Percentiles rank a stretch among this genome's conserved stretches.
Evolutionary conservation across 371 early-diverging fungal genomes (phyloP).

Genomic region (Mortierella sp.): DNA sequence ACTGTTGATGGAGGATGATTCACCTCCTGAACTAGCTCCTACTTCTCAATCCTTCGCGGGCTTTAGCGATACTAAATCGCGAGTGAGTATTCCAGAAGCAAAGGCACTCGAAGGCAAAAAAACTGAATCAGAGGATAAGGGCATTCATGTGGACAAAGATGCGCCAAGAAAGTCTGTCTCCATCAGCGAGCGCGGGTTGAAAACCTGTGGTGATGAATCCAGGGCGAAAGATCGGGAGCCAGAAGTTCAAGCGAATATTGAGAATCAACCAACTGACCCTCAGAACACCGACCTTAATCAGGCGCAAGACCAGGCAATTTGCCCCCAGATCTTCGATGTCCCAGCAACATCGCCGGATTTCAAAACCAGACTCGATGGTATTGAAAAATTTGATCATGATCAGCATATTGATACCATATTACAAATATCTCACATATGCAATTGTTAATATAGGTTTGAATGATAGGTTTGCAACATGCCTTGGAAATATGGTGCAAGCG

Average conservation of each 20-base stretch:
- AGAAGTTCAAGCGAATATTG: neutral
- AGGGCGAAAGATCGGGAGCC: neutral
- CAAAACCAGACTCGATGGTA: constrained; percentile 13
- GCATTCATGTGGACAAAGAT: neutral
- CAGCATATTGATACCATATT: neutral
- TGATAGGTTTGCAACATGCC: neutral
- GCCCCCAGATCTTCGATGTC: constrained; percentile 4
- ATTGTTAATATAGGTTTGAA: neutral
- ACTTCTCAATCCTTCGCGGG: neutral
- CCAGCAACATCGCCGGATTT: constrained; percentile 6
- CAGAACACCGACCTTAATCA: neutral
- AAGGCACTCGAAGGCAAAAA: neutral
- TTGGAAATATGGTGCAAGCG: constrained; percentile 24
- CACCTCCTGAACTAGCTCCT: neutral
- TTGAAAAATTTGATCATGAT: too few relatives aligned
- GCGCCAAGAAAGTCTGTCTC: neutral
- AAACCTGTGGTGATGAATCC: neutral
- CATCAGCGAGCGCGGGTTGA: neutral
- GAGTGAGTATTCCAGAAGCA: neutral
- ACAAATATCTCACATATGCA: neutral
- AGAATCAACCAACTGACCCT: neutral
- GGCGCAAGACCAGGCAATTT: neutral
- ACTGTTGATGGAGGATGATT: constrained; percentile 14
- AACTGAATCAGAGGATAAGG: neutral
- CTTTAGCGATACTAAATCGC: neutral